Percentiles rank a stretch among this genome's conserved stretches.
phyloP scores from a whole-genome alignment of 441 rosid genomes.

The Bruguiera hainesii region DNA sequence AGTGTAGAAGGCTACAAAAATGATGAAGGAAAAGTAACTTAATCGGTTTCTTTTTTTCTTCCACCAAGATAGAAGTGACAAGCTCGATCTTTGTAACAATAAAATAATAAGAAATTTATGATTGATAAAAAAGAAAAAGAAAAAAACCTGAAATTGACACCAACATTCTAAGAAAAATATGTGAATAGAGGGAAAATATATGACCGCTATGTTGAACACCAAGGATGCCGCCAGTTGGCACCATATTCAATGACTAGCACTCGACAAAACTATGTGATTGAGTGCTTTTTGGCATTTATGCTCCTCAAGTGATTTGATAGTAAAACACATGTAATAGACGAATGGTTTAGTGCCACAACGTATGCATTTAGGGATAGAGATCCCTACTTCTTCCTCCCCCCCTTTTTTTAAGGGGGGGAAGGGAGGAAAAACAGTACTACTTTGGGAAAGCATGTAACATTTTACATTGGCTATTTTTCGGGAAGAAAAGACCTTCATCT shows the following conservation, averaged over 20 bases:
- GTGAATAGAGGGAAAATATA: neutral
- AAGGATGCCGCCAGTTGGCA: no score
- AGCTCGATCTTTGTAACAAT: conserved; percentile 1
- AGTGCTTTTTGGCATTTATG: neutral
- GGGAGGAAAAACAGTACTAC: neutral
- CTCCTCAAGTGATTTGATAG: no score
- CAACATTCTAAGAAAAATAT: neutral
- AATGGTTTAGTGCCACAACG: no score
- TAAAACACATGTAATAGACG: no score
- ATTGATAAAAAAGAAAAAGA: neutral
- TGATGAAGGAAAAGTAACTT: no score
- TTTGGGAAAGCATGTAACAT: conserved; percentile 1
- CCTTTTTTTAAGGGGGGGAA: no score
- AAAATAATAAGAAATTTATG: conserved; percentile 12
- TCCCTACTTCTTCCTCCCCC: no score
- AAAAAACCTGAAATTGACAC: neutral
- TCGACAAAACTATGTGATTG: neutral
- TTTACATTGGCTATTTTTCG: conserved; percentile 22
- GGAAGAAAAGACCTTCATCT: conserved; percentile 40
- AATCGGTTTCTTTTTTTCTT: neutral
- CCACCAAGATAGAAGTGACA: neutral
- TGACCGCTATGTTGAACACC: no score
- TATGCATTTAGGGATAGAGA: no score
- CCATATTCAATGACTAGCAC: neutral
- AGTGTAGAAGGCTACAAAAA: no score